Evolutionary conservation across 148 eudicot genomes (phyloP), one percentile per base, ranked within the genome.

Genomic region (Agrostemma githago): DNA sequence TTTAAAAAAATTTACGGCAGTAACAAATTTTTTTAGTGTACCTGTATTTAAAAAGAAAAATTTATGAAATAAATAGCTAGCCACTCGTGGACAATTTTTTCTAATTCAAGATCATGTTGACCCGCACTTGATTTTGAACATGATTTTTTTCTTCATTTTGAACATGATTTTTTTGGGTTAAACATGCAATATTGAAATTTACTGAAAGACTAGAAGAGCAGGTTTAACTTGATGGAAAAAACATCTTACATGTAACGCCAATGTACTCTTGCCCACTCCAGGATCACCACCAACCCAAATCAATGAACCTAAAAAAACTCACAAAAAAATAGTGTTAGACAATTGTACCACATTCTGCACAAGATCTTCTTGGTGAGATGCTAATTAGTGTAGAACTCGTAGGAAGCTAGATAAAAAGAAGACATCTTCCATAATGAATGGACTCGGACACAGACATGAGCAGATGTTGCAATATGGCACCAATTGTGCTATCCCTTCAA

Each of bases 231-330:
- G 66, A 39, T 9, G 21, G 60, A 76, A 38, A 63, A 15, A 59
- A 34, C 6, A 15, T 11, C 63, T 41, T 81, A 96, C 99, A 96
- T 92, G 96, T 81, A 96, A 81, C 77, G 87, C 74, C 69, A 96
- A 69, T 57, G 99, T 96, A 79, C 99, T 96, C 84, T 96, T 96
- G 72, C 99, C 99, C 82, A 96, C 96, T 75, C 99, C 99, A 66
- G 97, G 99, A 85, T 96, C 99, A 74, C 99, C 99, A 79, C 99
- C 99, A 72, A 96, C 79, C 84, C 92, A 83, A 72, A 88, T 81
- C 81, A 96, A 84, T 76, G 94, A 96, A 77, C 99, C 99, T 95
- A 83, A 7, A 70, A 53, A 57, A 15, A 70, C 5, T 51, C 72
- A 4, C 5, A 56, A n/a, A n/a, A n/a, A 9, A 62, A 72, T 15